Percentiles rank a stretch among this genome's conserved stretches.
Conservation (phyloP, 352 stramenopile genomes). For the Globisporangium abappressorium region DNA sequence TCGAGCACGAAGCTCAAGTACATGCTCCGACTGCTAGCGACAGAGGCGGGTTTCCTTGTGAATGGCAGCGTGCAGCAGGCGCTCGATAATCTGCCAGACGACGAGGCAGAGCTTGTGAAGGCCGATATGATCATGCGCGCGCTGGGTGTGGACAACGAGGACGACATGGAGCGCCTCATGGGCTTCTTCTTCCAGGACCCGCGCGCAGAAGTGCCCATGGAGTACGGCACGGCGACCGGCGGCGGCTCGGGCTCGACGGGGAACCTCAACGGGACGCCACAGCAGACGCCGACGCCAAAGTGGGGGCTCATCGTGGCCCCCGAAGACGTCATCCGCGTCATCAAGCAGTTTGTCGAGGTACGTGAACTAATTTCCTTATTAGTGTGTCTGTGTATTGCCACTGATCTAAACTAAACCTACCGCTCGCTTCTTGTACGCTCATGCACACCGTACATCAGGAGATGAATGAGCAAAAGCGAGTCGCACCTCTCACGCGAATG, state of each 20-base stretch:
- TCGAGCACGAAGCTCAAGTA: constrained; percentile 83
- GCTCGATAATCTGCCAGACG: constrained; percentile 66
- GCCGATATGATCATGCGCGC: constrained; percentile 87
- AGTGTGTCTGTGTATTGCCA: background rate
- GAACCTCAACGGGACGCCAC: constrained; percentile 1
- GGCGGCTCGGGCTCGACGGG: background rate
- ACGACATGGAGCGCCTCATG: constrained; percentile 86
- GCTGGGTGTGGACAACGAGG: constrained; percentile 82
- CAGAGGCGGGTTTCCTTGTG: constrained; percentile 88
- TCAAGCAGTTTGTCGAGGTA: constrained; percentile 88
- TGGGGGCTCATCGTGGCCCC: constrained; percentile 73
- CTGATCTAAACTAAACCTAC: background rate
- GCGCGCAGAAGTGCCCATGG: constrained; percentile 42
- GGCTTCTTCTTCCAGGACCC: constrained; percentile 75
- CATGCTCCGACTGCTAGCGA: constrained; percentile 84
- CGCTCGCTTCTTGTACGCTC: background rate
- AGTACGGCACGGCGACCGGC: constrained; percentile 18
- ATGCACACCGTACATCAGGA: constrained; percentile 26
- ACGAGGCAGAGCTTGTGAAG: constrained; percentile 80
- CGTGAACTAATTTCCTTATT: constrained; percentile 1
- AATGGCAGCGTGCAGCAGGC: constrained; percentile 76
- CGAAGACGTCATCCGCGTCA: constrained; percentile 85
- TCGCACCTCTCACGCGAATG: constrained; percentile 44
- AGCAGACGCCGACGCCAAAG: constrained; percentile 28
- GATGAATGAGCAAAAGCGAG: constrained; percentile 65